Evolutionary conservation across 108 stramenopile genomes (phyloP).

Genomic region (Conticribra guillardii): DNA sequence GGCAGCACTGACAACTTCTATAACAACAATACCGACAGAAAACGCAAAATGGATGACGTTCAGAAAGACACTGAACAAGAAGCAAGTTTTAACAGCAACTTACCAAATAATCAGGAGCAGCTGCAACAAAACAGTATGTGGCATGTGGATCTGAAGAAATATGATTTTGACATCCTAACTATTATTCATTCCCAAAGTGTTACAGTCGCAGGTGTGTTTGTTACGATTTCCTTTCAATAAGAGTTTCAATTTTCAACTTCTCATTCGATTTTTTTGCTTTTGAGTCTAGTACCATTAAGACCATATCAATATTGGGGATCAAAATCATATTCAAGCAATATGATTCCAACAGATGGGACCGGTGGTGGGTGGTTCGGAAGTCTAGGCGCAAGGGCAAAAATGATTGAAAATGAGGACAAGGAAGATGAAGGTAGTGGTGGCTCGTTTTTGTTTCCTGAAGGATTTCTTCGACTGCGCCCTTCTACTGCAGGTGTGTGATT

Average conservation of each 20-base stretch:
- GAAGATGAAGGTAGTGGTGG: neutral
- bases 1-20: too few relatives aligned
- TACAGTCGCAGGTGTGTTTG: constrained; percentile 57
- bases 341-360: constrained; percentile 61
- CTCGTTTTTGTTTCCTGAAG: constrained; percentile 2
- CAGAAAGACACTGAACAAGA: neutral
- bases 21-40: neutral
- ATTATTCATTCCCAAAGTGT: constrained; percentile 32
- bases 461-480: constrained; percentile 56
- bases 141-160: constrained; percentile 61
- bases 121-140: constrained; percentile 16
- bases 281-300: constrained; percentile 46
- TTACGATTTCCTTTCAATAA: too few relatives aligned
- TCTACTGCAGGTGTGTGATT: constrained; percentile 47
- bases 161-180: constrained; percentile 63
- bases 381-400: constrained; percentile 35
- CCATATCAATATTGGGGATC: constrained; percentile 60
- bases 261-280: too few relatives aligned
- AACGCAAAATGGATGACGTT: neutral
- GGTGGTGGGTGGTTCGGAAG: constrained; percentile 10
- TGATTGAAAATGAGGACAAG: constrained; percentile 5
- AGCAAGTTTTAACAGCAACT: neutral
- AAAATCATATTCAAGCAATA: constrained; percentile 51
- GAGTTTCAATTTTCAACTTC: too few relatives aligned
- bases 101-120: neutral